Base-by-base conservation (phyloP, 768 basidiomycete species). In the Leucosporidium scottii region DNA sequence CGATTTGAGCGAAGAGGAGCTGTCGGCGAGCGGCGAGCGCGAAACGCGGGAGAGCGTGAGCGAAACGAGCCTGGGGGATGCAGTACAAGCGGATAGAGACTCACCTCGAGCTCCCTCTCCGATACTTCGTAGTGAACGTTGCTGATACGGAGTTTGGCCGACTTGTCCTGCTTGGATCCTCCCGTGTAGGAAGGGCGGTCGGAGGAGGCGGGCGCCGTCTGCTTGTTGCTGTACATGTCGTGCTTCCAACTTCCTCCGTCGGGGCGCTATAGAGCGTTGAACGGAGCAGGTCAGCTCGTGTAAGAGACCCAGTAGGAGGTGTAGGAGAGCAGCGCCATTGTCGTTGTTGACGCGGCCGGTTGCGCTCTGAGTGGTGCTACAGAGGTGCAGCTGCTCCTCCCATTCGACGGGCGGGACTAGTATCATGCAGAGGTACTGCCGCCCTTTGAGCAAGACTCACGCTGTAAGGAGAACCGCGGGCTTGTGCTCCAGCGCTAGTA, bases 111-210 rank as follows among this genome's bases (percentile, higher is more conserved):
- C 55, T 76, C 75, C 53, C 69, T 49, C 69, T 76, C 75, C 44
- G 68, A 70, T 10, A 76, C 75, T 48, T 76, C 75, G 60, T 74
- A 76, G 48, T 76, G 75, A 62, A 76, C 31, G 59, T 76, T 74
- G 10, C 48, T 55, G 47, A 76, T 73, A 21, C 68, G 30, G 13
- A 76, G 61, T 28, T 68, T 69, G 10, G 65, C 27, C 36, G 51
- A 72, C 25, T 36, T 51, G n/a, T 25, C 17, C 23, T 28, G 36
- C 12, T n/a, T 28, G 9, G 12, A 8, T n/a, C 1, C 17, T n/a
- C 1, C 17, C 9, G 25, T 20, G 10, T 23, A 18, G 58, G 36
- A 39, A 34, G 34, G 34, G 9, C 23, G 17, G 25, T 39, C 21
- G n/a, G n/a, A 28, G 30, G 30, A 20, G 30, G 55, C 36, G 10